Base-by-base conservation (phyloP, 768 basidiomycete species). In the Galerina marginata region DNA sequence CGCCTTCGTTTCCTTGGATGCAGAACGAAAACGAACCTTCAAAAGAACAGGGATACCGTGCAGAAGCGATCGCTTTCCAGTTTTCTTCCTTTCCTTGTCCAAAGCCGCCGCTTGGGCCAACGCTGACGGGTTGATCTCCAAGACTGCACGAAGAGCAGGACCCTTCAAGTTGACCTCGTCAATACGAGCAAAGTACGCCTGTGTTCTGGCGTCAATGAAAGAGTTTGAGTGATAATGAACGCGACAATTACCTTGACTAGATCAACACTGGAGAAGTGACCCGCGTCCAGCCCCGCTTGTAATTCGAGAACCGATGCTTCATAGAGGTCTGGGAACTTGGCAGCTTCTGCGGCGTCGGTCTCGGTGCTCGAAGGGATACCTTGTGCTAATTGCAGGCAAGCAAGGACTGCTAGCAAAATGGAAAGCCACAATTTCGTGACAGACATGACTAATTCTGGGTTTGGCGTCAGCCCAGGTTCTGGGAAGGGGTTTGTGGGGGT, bases 121-220 rank as follows among this genome's bases (percentile, higher is more conserved):
- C 2, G 87, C 86, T 6, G 77, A 78, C 0, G 83, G 78, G 48
- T 86, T 90, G 1, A 74, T 73, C 57, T 90, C 89, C 12, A 88
- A 72, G 4, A 90, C 79, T 0, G 87, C 87, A 9, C 80, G 83
- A 9, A 90, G 72, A 45, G 71, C 72, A 10, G 86, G 83, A 1
- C 87, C 87, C 58, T 84, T 75, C 15, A 82, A 65, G 65, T 90
- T 89, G n/a, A 90, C 88, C 66, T 90, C 84, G 4, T 88, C 84
- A 25, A 89, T 89, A 2, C 89, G 79, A 10, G 83, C 82, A 63
- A 89, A 77, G 68, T 90, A 90, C 2, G 86, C 86, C 88, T 89
- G 33, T 53, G 23, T 51, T 15, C n/a, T 38, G 26, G 15, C 23
- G 26, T 12, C n/a, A 20, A 14, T 16, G 14, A 12, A 44, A 2